phyloP scores from a whole-genome alignment of 169 alveolate genomes.

The Plasmodium sp. region DNA sequence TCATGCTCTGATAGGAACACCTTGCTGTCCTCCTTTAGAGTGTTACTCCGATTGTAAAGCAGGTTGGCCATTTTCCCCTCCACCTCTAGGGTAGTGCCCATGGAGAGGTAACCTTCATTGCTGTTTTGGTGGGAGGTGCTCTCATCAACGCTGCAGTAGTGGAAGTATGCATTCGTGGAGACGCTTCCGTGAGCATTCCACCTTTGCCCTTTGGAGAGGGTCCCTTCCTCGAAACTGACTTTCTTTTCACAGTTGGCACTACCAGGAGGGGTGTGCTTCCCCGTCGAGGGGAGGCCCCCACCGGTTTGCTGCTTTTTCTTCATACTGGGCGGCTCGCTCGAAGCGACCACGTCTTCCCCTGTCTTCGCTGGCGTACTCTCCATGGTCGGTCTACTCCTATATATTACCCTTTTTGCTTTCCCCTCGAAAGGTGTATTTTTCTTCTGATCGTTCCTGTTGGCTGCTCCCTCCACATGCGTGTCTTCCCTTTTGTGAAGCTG shows the following conservation, averaged over 20 bases:
- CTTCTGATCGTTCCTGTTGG: background rate
- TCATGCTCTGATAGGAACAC: background rate
- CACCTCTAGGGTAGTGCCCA: background rate
- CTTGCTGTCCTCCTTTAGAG: background rate
- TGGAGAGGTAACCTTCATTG: background rate
- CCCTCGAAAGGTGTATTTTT: background rate
- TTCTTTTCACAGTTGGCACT: background rate
- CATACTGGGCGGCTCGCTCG: background rate
- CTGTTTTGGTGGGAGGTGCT: background rate
- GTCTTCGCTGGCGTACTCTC: background rate
- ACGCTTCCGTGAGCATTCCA: conserved; percentile 14
- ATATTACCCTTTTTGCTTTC: background rate
- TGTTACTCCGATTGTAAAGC: background rate
- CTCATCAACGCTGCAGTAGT: background rate
- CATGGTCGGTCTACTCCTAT: background rate
- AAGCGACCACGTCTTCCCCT: background rate
- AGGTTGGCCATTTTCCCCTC: background rate
- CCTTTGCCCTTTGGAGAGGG: background rate
- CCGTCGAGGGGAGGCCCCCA: too few relatives aligned
- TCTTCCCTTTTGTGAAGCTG: background rate
- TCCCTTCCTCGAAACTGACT: background rate
- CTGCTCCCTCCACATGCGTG: background rate
- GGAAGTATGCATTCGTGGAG: background rate
- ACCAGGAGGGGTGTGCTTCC: background rate
- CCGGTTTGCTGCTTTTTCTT: background rate